phyloP scores from a whole-genome alignment of 768 basidiomycete genomes.

The Glaciozyma antarctica region DNA sequence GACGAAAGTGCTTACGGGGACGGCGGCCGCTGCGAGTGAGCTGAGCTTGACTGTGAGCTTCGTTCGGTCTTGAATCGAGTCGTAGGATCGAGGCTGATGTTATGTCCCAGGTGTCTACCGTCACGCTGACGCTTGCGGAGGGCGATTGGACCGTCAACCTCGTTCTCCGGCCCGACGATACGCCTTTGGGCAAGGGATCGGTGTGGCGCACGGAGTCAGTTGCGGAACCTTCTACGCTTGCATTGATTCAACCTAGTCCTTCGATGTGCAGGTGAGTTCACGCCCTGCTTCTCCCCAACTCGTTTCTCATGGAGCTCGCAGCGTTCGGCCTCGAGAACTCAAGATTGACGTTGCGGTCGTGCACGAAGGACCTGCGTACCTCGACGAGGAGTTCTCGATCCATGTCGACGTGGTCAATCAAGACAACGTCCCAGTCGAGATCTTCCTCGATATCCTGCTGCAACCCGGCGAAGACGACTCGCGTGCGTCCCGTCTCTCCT shows the following conservation, averaged over 20 bases:
- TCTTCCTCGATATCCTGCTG: slow-evolving; percentile 63
- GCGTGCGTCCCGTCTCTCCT: slow-evolving; percentile 43
- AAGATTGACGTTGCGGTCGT: slow-evolving; percentile 49
- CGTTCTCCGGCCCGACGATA: background rate
- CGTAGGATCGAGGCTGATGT: background rate
- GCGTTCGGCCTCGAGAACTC: slow-evolving; percentile 51
- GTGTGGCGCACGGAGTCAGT: slow-evolving; percentile 17
- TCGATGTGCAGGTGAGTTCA: slow-evolving; percentile 29
- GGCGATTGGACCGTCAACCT: background rate
- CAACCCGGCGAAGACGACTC: slow-evolving; percentile 72
- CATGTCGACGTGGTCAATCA: slow-evolving; percentile 57
- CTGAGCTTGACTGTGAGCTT: slow-evolving; percentile 48
- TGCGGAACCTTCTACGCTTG: slow-evolving; percentile 2
- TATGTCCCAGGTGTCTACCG: background rate
- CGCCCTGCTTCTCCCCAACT: background rate
- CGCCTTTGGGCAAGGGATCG: background rate
- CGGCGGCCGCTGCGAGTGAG: slow-evolving; percentile 48
- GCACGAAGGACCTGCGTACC: slow-evolving; percentile 60
- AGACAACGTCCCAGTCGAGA: slow-evolving; percentile 60
- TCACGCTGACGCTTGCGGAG: background rate
- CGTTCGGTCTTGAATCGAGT: background rate
- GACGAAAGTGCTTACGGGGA: slow-evolving; percentile 55
- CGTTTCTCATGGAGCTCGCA: background rate
- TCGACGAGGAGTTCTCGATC: slow-evolving; percentile 74
- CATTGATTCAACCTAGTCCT: slow-evolving; percentile 14